phyloP scores from a whole-genome alignment of 345 rosid species.

The Turnera subulata region DNA sequence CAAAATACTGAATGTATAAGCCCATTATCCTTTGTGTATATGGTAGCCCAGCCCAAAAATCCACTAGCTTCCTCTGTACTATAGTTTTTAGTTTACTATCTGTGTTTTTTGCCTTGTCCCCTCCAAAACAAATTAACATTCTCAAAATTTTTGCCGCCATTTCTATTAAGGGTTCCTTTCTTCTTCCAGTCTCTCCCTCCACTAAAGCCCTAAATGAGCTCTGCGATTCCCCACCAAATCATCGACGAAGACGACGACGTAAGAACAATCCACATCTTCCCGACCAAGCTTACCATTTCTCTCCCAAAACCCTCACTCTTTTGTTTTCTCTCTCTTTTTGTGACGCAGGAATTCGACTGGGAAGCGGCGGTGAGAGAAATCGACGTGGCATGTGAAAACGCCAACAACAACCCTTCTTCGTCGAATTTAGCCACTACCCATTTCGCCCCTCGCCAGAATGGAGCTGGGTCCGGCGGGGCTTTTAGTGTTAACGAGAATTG shows the following conservation, averaged over 20 bases:
- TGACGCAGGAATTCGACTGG: conserved; percentile 71
- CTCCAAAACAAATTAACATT: too few species aligned
- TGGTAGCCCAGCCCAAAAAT: too few species aligned
- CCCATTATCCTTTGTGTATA: too few species aligned
- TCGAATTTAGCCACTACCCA: conserved; percentile 14
- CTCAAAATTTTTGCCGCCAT: too few species aligned
- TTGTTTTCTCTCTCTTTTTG: background rate
- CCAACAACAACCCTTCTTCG: conserved; percentile 30
- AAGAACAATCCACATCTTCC: background rate
- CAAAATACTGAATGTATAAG: too few species aligned
- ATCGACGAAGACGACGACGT: conserved; percentile 47
- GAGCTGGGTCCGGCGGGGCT: too few species aligned
- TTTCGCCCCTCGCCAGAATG: conserved; percentile 13
- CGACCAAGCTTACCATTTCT: background rate
- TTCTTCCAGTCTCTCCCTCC: too few species aligned
- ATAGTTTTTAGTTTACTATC: too few species aligned
- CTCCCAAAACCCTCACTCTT: background rate
- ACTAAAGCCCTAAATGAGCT: too few species aligned
- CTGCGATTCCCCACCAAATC: conserved; percentile 21
- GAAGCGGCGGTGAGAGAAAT: conserved; percentile 89
- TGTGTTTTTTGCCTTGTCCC: too few species aligned
- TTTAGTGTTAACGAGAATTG: background rate
- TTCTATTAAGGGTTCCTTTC: too few species aligned
- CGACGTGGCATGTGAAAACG: conserved; percentile 54
- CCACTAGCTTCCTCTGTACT: too few species aligned